Evolutionary conservation across 148 eudicot genomes (phyloP).

Genomic region (Nepenthes mirabilis): DNA sequence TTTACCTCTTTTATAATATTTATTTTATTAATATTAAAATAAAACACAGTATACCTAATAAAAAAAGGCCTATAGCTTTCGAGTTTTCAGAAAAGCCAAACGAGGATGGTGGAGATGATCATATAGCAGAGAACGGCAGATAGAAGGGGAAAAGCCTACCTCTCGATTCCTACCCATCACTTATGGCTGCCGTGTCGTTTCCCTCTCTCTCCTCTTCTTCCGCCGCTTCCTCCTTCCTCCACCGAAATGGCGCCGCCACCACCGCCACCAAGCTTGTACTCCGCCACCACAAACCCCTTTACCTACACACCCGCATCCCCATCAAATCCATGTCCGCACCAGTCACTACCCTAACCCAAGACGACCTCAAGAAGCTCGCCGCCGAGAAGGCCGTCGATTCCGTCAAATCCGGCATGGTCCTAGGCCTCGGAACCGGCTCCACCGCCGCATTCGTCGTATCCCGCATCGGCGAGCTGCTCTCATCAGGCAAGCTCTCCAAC

Average conservation of each 20-base stretch:
- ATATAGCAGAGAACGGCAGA: no score
- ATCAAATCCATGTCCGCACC: constrained; percentile 44
- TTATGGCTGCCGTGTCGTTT: constrained; percentile 32
- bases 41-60: no score
- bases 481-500: constrained; percentile 37
- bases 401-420: constrained; percentile 80
- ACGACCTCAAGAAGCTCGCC: constrained; percentile 87
- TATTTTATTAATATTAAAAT: no score
- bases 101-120: no score
- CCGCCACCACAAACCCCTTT: constrained; percentile 9
- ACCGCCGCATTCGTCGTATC: constrained; percentile 85
- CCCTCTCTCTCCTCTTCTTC: constrained; percentile 18
- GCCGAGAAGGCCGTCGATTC: constrained; percentile 91
- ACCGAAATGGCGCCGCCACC: constrained; percentile 1
- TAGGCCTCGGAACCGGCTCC: constrained; percentile 93
- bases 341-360: constrained; percentile 44
- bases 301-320: constrained; percentile 10
- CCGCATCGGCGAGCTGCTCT: constrained; percentile 54
- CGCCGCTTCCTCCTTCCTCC: constrained; percentile 19
- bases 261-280: constrained; percentile 6
- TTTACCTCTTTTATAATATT: no score
- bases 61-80: no score
- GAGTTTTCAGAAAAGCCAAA: no score
- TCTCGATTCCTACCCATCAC: constrained; percentile 6
- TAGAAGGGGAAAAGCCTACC: neutral